Base-by-base conservation (phyloP, 768 basidiomycete genomes). In the Boletus vinaceobasis region DNA sequence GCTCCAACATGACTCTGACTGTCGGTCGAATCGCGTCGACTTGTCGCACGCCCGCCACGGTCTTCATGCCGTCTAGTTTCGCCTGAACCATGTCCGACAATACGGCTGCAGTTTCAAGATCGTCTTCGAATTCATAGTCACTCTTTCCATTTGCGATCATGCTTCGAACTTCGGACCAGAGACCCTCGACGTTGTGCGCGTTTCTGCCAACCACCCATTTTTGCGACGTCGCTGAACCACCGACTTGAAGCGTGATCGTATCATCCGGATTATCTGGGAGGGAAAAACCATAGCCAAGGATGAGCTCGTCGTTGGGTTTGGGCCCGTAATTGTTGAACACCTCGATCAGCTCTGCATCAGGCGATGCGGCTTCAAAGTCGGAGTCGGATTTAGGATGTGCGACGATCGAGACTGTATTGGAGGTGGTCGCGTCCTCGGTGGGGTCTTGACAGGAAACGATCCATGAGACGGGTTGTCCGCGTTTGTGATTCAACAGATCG, bases 311-410 rank as follows among this genome's bases (percentile, higher is more conserved):
- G 68, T 96, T 95, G 0, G 92, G 84, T 67, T 97, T 97, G 0
- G 86, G 81, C 0, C 94, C 95, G 68, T 97, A 97, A 67, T 96
- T 96, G 73, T 94, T 96, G 74, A 87, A 84, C 19, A 95, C 73
- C 67, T 66, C 58, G 31, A 53, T 11, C 47, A 76, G 64, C 15
- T 77, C 79, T 1, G 70, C 57, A 1, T 58, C 57, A 4, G 76
- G 0, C 7, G 39, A 23, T 9, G 72, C 0, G 74, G 46, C 1
- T 63, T 68, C 46, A 3, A 9, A 2, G 8, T 53, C 50, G n/a
- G 39, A 1, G 7, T 55, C 43, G n/a, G 48, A 58, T 84, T 33
- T 47, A 19, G 60, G 54, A 61, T 87, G 86, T 7, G 80, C 71
- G 3, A 89, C 74, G 48, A 96, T 78, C 1, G 87, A 83, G 52